A percentile compares a stretch with the other conserved stretches of the same genome.
Conservation (phyloP, 2,329 filamentous ascomycete species). For the Aspergillus quadricinctus region DNA sequence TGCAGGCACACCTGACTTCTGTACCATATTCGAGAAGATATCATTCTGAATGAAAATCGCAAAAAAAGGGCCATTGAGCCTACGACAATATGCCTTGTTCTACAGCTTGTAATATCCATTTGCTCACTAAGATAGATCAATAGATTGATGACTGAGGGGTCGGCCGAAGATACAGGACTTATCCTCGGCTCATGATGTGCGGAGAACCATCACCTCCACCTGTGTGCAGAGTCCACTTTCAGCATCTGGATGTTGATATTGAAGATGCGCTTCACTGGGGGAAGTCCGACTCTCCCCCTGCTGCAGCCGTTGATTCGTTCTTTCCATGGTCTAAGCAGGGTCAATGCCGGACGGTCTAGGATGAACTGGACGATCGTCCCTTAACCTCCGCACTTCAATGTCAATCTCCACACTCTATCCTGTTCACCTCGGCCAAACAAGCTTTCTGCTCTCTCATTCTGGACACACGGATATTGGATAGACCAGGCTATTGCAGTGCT, state of each 20-base stretch:
- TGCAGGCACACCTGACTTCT: background rate
- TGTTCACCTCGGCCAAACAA: background rate
- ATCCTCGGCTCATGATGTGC: background rate
- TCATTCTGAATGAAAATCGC: background rate
- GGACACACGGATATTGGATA: background rate
- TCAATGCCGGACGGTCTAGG: background rate
- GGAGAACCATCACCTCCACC: background rate
- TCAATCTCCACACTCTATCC: background rate
- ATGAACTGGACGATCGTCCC: background rate
- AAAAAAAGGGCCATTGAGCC: background rate
- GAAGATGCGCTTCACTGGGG: background rate
- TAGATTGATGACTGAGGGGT: background rate
- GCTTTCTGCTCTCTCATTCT: background rate
- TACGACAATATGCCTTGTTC: background rate
- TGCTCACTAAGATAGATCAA: background rate
- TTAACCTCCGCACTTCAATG: background rate
- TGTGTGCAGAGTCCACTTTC: background rate
- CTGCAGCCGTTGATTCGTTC: background rate
- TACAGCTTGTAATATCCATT: background rate
- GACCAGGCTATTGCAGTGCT: background rate
- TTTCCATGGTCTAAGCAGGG: background rate
- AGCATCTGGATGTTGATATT: background rate
- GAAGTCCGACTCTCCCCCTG: background rate
- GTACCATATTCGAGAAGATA: background rate
- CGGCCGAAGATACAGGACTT: background rate